These are phyloP conservation scores for Phoenix dactylifera DNA, from an alignment of 176 grass and related monocot species.

Conservation along the genomic window DNA sequence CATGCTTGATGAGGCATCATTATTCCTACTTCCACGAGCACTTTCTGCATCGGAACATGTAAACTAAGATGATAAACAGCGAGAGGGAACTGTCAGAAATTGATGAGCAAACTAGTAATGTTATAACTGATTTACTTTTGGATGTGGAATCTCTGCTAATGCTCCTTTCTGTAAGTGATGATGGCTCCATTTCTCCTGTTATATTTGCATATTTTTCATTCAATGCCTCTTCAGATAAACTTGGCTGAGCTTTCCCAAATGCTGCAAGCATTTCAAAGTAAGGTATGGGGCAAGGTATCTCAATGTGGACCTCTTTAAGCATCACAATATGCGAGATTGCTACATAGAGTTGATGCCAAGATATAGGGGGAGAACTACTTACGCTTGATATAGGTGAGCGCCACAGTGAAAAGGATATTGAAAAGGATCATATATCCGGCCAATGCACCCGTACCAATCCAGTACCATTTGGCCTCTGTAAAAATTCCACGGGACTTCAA, in stretches of 20 bases:
- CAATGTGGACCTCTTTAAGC: no score
- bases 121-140: constrained; percentile 22
- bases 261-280: constrained; percentile 21
- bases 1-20: no score
- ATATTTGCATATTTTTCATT: no score
- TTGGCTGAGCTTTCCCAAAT: constrained; percentile 43
- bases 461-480: no score
- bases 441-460: no score
- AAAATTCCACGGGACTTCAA: constrained; percentile 18
- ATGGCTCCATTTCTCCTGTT: constrained; percentile 47
- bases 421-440: constrained; percentile 20
- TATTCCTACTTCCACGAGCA: no score
- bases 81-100: neutral
- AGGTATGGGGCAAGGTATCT: neutral
- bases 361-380: constrained; percentile 7
- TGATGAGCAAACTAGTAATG: neutral
- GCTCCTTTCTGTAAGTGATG: constrained; percentile 19
- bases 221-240: constrained; percentile 49
- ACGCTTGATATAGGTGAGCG: constrained; percentile 64
- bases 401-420: constrained; percentile 61
- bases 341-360: neutral
- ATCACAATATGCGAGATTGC: no score
- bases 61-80: no score
- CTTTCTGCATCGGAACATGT: no score
- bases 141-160: constrained; percentile 9